Evolutionary conservation across 2,329 filamentous ascomycete species (phyloP), one percentile per base, ranked within the genome.

Genomic region (Domatiomyces globalis): DNA sequence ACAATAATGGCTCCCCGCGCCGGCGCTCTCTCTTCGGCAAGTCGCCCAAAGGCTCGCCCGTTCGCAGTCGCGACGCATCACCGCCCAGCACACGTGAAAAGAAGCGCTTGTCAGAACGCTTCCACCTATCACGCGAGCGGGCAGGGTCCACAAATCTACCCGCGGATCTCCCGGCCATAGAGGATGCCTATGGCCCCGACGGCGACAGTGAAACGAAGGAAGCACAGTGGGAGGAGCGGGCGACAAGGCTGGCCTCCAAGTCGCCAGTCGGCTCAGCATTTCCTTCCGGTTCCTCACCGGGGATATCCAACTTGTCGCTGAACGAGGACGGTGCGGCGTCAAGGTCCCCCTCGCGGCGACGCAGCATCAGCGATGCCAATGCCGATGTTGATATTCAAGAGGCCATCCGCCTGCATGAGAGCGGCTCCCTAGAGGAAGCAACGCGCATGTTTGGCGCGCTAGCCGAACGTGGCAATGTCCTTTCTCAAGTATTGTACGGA

Each of bases 401-500:
- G 69, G 92, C 92, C n/a, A 98, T 98, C 65, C 78, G 84, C 55
- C 74, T 96, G 57, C 92, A 98, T 66, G 92, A 98, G 69, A 76
- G 74, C 46, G 90, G 90, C 52, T 77, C 92, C 54, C 75, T 95
- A 51, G 79, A 81, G 62, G 71, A 75, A 62, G 92, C 88, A 49
- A 95, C 92, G n/a, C 72, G 73, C 49, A 79, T 96, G 69, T 98
- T 98, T 69, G 85, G 81, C 25, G 74, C 76, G 54, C 73, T 98
- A 59, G 92, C 92, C 49, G 83, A 95, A 65, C 86, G 86, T 0
- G 60, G 95, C 65, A 95, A 96, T 69, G 86, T 92, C 43, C 75
- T 98, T 57, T 92, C 87, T 62, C 90, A 98, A 70, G 92, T 98
- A 36, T 77, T 98, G 49, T 98, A 95, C 65, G 92, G 92, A 2